phyloP scores from a whole-genome alignment of 208 protist species.

The Leishmania amazonensis region DNA sequence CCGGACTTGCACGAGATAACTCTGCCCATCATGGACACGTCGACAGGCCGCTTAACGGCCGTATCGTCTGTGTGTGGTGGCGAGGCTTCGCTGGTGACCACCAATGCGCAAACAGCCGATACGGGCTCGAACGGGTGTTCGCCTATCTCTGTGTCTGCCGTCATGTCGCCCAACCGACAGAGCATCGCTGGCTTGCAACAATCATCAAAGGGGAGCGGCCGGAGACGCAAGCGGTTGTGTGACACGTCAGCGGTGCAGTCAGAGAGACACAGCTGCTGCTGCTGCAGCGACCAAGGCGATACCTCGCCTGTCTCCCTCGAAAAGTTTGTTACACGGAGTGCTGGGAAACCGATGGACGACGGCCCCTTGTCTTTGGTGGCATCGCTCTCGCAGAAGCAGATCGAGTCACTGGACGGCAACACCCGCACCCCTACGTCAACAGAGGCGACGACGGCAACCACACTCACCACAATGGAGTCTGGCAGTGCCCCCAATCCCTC shows the following conservation, averaged over 20 bases:
- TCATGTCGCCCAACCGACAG: neutral
- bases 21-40: neutral
- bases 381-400: neutral
- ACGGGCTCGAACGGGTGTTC: neutral
- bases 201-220: neutral
- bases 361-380: neutral
- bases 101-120: neutral
- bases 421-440: neutral
- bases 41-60: neutral
- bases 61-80: conserved; percentile 4
- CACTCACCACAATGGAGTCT: neutral
- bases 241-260: neutral
- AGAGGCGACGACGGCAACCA: neutral
- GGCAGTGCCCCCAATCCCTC: neutral
- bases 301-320: conserved; percentile 7
- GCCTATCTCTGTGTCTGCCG: neutral
- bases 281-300: neutral
- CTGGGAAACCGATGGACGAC: neutral
- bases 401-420: neutral
- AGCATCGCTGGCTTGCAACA: neutral
- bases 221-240: neutral
- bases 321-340: neutral
- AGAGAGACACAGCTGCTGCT: neutral
- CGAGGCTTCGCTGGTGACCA: conserved; percentile 4
- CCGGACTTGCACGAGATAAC: conserved; percentile 8